Evolutionary conservation across 2,329 filamentous ascomycete species (phyloP).

Genomic region (Fusarium buharicum): DNA sequence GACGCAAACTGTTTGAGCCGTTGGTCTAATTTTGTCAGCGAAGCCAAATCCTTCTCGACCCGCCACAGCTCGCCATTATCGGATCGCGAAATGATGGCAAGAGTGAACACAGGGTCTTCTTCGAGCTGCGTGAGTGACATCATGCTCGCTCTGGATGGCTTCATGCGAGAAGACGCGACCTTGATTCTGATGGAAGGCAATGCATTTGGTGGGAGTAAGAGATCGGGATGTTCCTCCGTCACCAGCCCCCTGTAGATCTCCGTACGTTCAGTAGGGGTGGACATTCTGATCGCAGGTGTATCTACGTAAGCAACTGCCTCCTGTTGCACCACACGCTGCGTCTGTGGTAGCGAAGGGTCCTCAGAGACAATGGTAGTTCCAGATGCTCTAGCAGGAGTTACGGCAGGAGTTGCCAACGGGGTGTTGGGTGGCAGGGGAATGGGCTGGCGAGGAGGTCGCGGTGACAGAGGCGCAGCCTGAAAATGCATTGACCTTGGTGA

Average conservation of each 20-base stretch:
- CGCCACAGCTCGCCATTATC: conserved; percentile 87
- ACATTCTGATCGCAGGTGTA: conserved; percentile 41
- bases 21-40: conserved; percentile 83
- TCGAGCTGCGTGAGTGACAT: conserved; percentile 82
- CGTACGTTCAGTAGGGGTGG: conserved; percentile 57
- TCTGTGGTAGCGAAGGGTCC: conserved; percentile 23
- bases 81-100: conserved; percentile 83
- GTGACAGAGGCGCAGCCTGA: conserved; percentile 69
- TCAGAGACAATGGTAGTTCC: conserved; percentile 20
- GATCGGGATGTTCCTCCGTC: conserved; percentile 85
- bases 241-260: conserved; percentile 80
- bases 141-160: conserved; percentile 87
- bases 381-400: conserved; percentile 52
- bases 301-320: conserved; percentile 24
- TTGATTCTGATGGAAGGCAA: conserved; percentile 85
- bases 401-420: conserved; percentile 66
- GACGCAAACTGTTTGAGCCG: conserved; percentile 78
- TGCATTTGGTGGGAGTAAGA: conserved; percentile 88
- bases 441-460: conserved; percentile 77
- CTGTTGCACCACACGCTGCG: conserved; percentile 15
- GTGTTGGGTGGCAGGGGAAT: conserved; percentile 78
- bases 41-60: conserved; percentile 88
- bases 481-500: conserved; percentile 67
- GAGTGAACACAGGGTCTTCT: conserved; percentile 92
- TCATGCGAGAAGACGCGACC: conserved; percentile 94